phyloP scores from a whole-genome alignment of 352 stramenopile genomes.

The Pythium sukuiense region DNA sequence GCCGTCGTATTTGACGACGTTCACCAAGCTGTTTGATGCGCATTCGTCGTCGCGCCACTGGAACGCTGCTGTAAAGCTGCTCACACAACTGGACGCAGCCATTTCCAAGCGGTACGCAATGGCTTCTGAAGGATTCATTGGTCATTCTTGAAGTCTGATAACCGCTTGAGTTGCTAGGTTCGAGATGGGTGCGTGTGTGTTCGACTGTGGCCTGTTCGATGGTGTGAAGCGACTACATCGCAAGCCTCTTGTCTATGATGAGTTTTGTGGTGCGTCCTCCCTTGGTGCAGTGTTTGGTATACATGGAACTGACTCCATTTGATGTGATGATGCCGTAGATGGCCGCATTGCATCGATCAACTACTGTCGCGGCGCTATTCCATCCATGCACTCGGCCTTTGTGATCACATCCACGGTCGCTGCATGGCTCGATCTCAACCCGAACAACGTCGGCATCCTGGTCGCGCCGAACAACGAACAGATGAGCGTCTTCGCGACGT shows the following conservation, averaged over 20 bases:
- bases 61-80: conserved; percentile 70
- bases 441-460: conserved; percentile 75
- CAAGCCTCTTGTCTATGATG: conserved; percentile 80
- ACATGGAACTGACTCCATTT: neutral
- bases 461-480: conserved; percentile 85
- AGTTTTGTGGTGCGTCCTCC: conserved; percentile 74
- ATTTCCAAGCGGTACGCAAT: conserved; percentile 58
- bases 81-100: conserved; percentile 62
- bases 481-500: conserved; percentile 88
- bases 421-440: conserved; percentile 78
- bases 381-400: conserved; percentile 86
- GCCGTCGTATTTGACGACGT: conserved; percentile 76
- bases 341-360: conserved; percentile 80
- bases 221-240: conserved; percentile 80
- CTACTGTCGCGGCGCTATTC: conserved; percentile 65
- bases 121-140: neutral
- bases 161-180: conserved; percentile 40
- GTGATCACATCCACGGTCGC: conserved; percentile 80
- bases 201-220: conserved; percentile 86
- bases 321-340: conserved; percentile 36
- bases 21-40: conserved; percentile 68
- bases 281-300: neutral
- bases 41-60: conserved; percentile 62
- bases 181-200: conserved; percentile 75
- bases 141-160: neutral